These are phyloP conservation scores for Neurospora intermedia DNA, from an alignment of 495 filamentous ascomycete genomes.

Conservation along the genomic window DNA sequence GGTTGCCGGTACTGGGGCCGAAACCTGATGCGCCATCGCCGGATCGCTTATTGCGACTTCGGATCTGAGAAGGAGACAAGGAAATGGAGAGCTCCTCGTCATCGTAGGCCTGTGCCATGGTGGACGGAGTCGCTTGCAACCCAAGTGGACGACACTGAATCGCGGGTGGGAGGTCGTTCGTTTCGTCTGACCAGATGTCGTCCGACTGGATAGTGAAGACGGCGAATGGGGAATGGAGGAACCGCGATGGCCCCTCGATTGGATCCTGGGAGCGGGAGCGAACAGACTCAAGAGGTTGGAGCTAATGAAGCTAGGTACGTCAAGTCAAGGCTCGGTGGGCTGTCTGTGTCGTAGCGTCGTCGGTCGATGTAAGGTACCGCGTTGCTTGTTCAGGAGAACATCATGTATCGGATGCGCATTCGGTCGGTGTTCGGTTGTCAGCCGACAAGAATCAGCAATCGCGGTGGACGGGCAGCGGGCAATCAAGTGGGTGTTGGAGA, in stretches of 20 bases:
- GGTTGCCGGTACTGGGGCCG: conserved; percentile 16
- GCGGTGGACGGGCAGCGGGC: not conserved
- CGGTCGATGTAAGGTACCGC: not conserved
- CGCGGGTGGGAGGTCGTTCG: not conserved
- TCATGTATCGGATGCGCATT: not conserved
- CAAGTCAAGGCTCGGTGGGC: not conserved
- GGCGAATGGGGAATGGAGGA: not conserved
- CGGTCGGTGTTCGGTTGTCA: not conserved
- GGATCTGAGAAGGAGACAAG: conserved; percentile 54
- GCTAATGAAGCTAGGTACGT: not conserved
- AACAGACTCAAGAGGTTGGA: not conserved
- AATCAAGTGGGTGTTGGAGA: not conserved
- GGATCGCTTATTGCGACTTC: conserved; percentile 30
- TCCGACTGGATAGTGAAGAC: not conserved
- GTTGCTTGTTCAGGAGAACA: not conserved
- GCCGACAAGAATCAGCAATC: not conserved
- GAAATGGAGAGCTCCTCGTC: conserved; percentile 91
- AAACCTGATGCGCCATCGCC: conserved; percentile 13
- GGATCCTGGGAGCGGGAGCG: not conserved
- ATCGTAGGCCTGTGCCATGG: conserved; percentile 54
- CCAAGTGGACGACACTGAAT: not conserved
- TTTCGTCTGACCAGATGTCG: not conserved
- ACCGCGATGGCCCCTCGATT: not conserved
- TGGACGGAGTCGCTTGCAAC: conserved; percentile 4
- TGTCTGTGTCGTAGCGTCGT: not conserved